These are phyloP conservation scores for Chalaropsis thielavioides DNA, from an alignment of 2,329 filamentous ascomycete species.

Conservation along the genomic window DNA sequence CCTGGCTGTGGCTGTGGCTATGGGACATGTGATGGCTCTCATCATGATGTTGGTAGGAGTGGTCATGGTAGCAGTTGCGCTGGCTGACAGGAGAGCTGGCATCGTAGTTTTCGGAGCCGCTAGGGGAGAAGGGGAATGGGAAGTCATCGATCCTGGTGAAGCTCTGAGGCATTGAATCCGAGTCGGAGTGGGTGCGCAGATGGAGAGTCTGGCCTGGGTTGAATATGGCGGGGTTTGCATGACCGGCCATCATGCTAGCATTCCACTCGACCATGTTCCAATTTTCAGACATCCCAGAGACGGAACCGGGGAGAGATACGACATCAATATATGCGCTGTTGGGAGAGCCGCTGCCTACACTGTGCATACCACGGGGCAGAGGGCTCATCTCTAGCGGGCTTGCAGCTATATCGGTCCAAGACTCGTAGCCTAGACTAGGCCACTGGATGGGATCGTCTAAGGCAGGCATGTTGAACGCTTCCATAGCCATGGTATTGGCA, in stretches of 20 bases:
- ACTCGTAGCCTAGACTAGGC: slow-evolving; percentile 48
- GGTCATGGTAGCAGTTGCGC: slow-evolving; percentile 47
- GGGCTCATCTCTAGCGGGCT: slow-evolving; percentile 41
- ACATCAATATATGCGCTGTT: slow-evolving; percentile 60
- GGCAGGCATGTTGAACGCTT: slow-evolving; percentile 47
- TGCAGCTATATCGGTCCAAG: slow-evolving; percentile 63
- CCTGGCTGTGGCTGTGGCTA: slow-evolving; percentile 34
- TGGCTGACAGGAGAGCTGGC: slow-evolving; percentile 33
- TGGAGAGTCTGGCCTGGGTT: slow-evolving; percentile 86
- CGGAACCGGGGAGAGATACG: slow-evolving; percentile 63
- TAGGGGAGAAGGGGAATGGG: slow-evolving; percentile 64
- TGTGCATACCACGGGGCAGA: slow-evolving; percentile 26
- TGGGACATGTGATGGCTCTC: slow-evolving; percentile 28
- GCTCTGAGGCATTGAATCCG: slow-evolving; percentile 45
- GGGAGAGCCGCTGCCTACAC: slow-evolving; percentile 33
- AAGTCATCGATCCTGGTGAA: slow-evolving; percentile 73
- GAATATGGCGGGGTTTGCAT: slow-evolving; percentile 56
- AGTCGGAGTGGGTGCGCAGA: slow-evolving; percentile 63
- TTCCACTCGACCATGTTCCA: slow-evolving; percentile 66
- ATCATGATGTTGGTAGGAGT: slow-evolving; percentile 33
- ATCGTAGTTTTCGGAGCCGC: slow-evolving; percentile 44
- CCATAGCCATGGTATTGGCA: slow-evolving; percentile 41
- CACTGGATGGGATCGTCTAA: slow-evolving; percentile 46
- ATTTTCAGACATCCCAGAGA: slow-evolving; percentile 41
- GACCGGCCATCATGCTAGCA: slow-evolving; percentile 11